Base-by-base conservation (phyloP, 2,329 filamentous ascomycete genomes). In the Hypoxylon rubiginosum region DNA sequence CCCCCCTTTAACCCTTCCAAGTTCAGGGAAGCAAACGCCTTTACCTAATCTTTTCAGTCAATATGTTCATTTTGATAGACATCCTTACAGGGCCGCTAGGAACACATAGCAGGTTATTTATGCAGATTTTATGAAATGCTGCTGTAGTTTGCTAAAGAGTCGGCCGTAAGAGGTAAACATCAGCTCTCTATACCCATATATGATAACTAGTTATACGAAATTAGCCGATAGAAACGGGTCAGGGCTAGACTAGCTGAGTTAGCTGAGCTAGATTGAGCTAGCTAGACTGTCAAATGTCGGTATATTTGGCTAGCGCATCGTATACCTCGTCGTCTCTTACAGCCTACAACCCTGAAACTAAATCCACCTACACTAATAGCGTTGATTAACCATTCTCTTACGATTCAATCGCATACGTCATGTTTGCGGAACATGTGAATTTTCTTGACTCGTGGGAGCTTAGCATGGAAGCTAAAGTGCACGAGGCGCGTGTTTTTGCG, bases 371-470 rank as follows among this genome's bases (percentile, higher is more conserved):
- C 30, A 57, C 34, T 28, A 57, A 19, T 46, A 32, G 30, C 30
- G 46, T 39, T 57, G 9, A 11, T 10, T 13, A n/a, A 15, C 8
- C 11, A 3, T 26, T 49, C 7, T 28, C 21, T 19, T 11, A 36
- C 8, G 24, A 34, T 24, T 36, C n/a, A n/a, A n/a, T n/a, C n/a
- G 4, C 17, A 34, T 24, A 58, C 48, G 56, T 59, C 56, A 58
- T 51, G 13, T 45, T 51, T 28, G n/a, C 57, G 39, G 36, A 46
- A 46, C 7, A 36, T 59, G 9, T 9, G 36, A 52, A 45, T 30
- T 19, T 53, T 39, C 34, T 30, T 52, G 56, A 58, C 26, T 58
- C 36, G 55, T 17, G 21, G 41, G n/a, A n/a, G 21, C 55, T 51
- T 51, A 21, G 45, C 45, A 51, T 39, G 46, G 17, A 17, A 46